Percentiles rank a stretch among this genome's conserved stretches.
Evolutionary conservation across 148 eudicot genomes (phyloP).

Genomic region (Fagopyrum esculentum): DNA sequence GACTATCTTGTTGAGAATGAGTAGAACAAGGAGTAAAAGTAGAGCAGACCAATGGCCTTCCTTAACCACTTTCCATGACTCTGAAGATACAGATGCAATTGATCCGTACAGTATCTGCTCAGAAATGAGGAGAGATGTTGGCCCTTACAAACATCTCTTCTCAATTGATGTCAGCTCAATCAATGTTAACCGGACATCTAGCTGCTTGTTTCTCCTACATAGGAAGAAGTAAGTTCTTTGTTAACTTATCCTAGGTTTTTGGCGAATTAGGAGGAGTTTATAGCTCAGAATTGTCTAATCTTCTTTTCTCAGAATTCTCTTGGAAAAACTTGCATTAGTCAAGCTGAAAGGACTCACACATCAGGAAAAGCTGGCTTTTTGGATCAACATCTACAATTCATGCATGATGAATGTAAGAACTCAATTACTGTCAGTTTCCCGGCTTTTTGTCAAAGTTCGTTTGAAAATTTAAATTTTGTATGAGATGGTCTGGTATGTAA

Average conservation of each 20-base stretch:
- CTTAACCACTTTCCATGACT: slow-evolving; percentile 21
- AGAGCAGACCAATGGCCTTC: slow-evolving; percentile 29
- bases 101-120: slow-evolving; percentile 57
- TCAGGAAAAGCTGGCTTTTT: slow-evolving; percentile 79
- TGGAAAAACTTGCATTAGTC: slow-evolving; percentile 48
- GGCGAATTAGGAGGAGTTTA: background rate
- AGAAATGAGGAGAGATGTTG: slow-evolving; percentile 45
- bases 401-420: slow-evolving; percentile 82
- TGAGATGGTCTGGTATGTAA: background rate
- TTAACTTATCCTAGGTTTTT: background rate
- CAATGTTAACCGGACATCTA: slow-evolving; percentile 33
- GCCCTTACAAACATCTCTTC: slow-evolving; percentile 46
- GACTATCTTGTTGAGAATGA: slow-evolving; percentile 52
- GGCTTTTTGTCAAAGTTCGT: background rate
- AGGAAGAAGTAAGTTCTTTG: slow-evolving; percentile 39
- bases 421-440: background rate
- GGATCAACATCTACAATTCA: slow-evolving; percentile 79
- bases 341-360: slow-evolving; percentile 49
- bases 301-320: slow-evolving; percentile 36
- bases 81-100: slow-evolving; percentile 28
- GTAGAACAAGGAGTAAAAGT: slow-evolving; percentile 25
- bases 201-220: slow-evolving; percentile 37
- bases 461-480: background rate
- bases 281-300: background rate
- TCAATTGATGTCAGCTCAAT: slow-evolving; percentile 43